Percentiles rank a stretch among this genome's conserved stretches.
These are phyloP conservation scores for Rhodofomes roseus DNA, from an alignment of 1,284 basidiomycete species.

Conservation along the genomic window DNA sequence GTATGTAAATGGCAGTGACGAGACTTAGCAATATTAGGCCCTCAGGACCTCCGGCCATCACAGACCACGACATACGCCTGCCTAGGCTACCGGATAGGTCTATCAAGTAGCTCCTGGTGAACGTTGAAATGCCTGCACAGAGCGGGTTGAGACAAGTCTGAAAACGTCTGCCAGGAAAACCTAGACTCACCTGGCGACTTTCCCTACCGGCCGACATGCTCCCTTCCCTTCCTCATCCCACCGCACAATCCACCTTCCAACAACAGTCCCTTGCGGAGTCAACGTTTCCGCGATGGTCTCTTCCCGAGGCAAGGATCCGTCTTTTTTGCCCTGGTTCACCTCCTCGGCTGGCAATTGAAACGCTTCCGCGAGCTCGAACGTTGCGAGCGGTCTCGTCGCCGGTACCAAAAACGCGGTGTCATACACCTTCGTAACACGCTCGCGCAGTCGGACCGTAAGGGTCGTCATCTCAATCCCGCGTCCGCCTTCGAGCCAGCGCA, in stretches of 20 bases:
- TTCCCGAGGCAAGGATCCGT: slow-evolving; percentile 42
- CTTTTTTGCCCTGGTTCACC: slow-evolving; percentile 30
- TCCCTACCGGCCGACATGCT: slow-evolving; percentile 54
- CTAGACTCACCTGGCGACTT: slow-evolving; percentile 53
- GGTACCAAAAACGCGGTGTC: slow-evolving; percentile 71
- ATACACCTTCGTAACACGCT: slow-evolving; percentile 66
- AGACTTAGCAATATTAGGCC: too few species aligned
- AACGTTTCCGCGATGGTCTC: slow-evolving; percentile 78
- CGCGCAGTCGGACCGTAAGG: slow-evolving; percentile 55
- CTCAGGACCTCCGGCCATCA: too few species aligned
- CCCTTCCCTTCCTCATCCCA: slow-evolving; percentile 67
- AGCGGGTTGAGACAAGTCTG: neutral
- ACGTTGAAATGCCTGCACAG: neutral
- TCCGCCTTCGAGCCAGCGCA: slow-evolving; percentile 28
- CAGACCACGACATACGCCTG: too few species aligned
- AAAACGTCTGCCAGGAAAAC: neutral
- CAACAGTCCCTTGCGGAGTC: slow-evolving; percentile 55
- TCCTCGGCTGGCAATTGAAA: slow-evolving; percentile 45
- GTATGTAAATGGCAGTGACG: too few species aligned
- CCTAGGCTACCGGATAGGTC: neutral
- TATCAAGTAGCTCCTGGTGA: neutral
- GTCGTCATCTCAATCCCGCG: slow-evolving; percentile 70
- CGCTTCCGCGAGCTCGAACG: slow-evolving; percentile 69
- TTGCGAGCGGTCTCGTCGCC: slow-evolving; percentile 72
- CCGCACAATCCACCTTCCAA: slow-evolving; percentile 76